Conservation (phyloP, 371 early-diverging fungal species). For the Mucor sp. region DNA sequence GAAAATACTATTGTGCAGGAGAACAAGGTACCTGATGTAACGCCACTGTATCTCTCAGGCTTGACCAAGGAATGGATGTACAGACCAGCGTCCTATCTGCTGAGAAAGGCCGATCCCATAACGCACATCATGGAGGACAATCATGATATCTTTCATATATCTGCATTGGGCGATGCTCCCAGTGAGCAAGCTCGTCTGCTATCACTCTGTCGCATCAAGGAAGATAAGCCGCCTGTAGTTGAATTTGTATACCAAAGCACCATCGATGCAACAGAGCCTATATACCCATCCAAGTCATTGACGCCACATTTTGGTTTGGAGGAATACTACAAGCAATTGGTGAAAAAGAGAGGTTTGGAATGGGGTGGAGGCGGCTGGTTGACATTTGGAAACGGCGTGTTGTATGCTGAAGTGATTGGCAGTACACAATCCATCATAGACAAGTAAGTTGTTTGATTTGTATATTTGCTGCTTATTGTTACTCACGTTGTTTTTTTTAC, state of each 20-base stretch:
- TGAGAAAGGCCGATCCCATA: conserved; percentile 20
- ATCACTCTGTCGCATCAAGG: conserved; percentile 9
- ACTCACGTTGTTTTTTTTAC: not conserved
- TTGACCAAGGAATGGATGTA: conserved; percentile 32
- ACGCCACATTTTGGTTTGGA: conserved; percentile 51
- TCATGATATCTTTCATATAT: conserved; percentile 43
- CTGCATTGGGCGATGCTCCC: conserved; percentile 1
- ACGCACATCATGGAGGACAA: conserved; percentile 31
- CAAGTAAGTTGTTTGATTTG: conserved; percentile 47
- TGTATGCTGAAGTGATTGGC: conserved; percentile 77
- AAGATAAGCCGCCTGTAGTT: conserved; percentile 9
- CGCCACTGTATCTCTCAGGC: conserved; percentile 61
- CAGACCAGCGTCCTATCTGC: conserved; percentile 19
- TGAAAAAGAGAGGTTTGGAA: conserved; percentile 14
- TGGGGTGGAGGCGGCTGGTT: conserved; percentile 31
- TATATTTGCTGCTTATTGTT: not conserved
- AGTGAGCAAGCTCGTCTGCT: conserved; percentile 1
- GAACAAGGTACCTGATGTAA: conserved; percentile 41
- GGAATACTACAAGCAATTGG: conserved; percentile 43
- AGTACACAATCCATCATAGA: conserved; percentile 94
- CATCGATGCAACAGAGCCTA: conserved; percentile 19
- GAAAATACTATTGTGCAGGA: conserved; percentile 24
- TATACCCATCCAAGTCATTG: conserved; percentile 19
- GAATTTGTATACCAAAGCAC: conserved; percentile 17
- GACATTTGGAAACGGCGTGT: conserved; percentile 69